Evolutionary conservation across 2,329 filamentous ascomycete species (phyloP).

Genomic region (Aplosporella prunicola): DNA sequence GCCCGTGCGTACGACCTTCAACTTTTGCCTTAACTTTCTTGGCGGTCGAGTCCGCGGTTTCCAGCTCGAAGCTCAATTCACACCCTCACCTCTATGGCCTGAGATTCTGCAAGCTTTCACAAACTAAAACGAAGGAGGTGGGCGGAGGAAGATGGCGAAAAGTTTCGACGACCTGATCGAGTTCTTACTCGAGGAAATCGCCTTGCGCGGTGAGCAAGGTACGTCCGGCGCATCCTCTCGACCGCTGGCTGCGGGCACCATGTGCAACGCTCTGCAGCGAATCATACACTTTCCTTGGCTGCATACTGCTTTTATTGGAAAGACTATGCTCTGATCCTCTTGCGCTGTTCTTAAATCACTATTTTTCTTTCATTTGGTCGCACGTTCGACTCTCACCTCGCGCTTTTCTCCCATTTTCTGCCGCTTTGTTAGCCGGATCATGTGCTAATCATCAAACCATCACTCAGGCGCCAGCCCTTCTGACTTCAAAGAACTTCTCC

Average conservation of each 20-base stretch:
- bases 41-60: slow-evolving; percentile 5
- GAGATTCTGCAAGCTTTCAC: slow-evolving; percentile 1
- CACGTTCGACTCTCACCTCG: slow-evolving; percentile 9
- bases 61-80: slow-evolving; percentile 8
- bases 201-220: slow-evolving; percentile 50
- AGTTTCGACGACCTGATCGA: slow-evolving; percentile 49
- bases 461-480: slow-evolving; percentile 29
- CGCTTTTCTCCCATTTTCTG: slow-evolving; percentile 6
- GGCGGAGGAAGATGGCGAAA: slow-evolving; percentile 12
- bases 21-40: slow-evolving; percentile 3
- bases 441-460: slow-evolving; percentile 1
- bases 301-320: too few relatives aligned
- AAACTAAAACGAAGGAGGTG: slow-evolving; percentile 1
- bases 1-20: background rate
- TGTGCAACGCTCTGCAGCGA: slow-evolving; percentile 7
- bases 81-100: slow-evolving; percentile 8
- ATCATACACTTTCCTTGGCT: slow-evolving; percentile 7
- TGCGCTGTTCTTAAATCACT: background rate
- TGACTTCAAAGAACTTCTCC: slow-evolving; percentile 32
- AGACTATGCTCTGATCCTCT: too few relatives aligned
- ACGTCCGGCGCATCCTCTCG: slow-evolving; percentile 20
- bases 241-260: background rate
- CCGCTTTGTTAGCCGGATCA: slow-evolving; percentile 7
- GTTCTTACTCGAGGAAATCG: slow-evolving; percentile 49
- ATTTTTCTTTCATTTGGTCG: slow-evolving; percentile 6